These are phyloP conservation scores for Jatropha podagrica DNA, from an alignment of 441 rosid species.

Conservation along the genomic window DNA sequence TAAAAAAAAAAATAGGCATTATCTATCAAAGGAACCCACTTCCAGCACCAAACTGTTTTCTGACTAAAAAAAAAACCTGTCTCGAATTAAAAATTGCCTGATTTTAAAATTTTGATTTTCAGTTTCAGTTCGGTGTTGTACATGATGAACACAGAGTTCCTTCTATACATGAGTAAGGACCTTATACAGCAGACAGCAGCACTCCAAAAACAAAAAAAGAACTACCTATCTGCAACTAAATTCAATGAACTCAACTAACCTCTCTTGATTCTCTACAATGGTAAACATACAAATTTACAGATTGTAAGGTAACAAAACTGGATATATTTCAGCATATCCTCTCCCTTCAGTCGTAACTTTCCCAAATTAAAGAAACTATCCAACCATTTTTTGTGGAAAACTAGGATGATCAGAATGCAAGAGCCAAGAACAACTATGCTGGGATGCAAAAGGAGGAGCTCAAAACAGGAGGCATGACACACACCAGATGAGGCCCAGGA, in stretches of 20 bases:
- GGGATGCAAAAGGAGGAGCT: constrained; percentile 90
- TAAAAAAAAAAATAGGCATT: too few species aligned
- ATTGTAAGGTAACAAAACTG: constrained; percentile 19
- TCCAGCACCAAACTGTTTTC: too few species aligned
- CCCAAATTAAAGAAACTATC: constrained; percentile 9
- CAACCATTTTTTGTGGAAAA: constrained; percentile 6
- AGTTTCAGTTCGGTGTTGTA: constrained; percentile 10
- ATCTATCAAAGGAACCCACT: too few species aligned
- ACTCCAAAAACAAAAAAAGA: background rate
- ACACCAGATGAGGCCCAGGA: constrained; percentile 86
- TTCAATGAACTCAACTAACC: constrained; percentile 13
- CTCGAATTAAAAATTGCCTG: background rate
- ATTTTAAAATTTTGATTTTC: background rate
- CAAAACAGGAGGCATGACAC: constrained; percentile 85
- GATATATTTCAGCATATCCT: background rate
- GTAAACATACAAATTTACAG: constrained; percentile 29
- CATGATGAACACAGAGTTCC: constrained; percentile 21
- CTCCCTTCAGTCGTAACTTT: constrained; percentile 6
- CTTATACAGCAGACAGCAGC: constrained; percentile 3
- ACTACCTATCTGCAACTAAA: constrained; percentile 25
- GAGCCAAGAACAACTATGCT: constrained; percentile 27
- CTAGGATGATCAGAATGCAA: background rate
- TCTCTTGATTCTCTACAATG: constrained; percentile 16
- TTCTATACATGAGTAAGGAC: constrained; percentile 26
- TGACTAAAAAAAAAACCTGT: too few species aligned